Percentiles rank a stretch among this genome's conserved stretches.
phyloP scores from a whole-genome alignment of 768 basidiomycete genomes.

The Pleurotus tuber-regium region DNA sequence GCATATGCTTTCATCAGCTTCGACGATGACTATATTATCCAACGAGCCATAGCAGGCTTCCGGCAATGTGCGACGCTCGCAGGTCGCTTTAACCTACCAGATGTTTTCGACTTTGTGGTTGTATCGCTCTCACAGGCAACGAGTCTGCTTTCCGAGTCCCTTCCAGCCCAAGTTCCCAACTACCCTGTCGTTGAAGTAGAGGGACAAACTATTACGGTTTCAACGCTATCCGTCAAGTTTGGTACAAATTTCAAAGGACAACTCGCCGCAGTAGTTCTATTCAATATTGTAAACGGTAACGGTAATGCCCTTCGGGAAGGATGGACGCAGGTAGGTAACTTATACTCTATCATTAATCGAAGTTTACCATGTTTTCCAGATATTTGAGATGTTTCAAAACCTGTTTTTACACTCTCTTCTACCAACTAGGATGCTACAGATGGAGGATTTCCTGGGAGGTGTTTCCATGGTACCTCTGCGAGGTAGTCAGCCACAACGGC shows the following conservation, averaged over 20 bases:
- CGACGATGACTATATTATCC: slow-evolving; percentile 95
- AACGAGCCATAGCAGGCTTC: slow-evolving; percentile 94
- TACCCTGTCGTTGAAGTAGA: slow-evolving; percentile 91
- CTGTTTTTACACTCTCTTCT: slow-evolving; percentile 92
- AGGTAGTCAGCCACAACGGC: slow-evolving; percentile 62
- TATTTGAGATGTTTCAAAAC: slow-evolving; percentile 98
- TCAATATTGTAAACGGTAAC: slow-evolving; percentile 97
- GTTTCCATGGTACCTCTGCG: slow-evolving; percentile 89
- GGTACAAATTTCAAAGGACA: slow-evolving; percentile 95
- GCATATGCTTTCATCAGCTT: slow-evolving; percentile 95
- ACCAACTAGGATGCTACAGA: slow-evolving; percentile 87
- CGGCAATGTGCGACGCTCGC: slow-evolving; percentile 94
- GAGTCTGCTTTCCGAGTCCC: slow-evolving; percentile 72
- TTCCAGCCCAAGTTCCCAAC: slow-evolving; percentile 71
- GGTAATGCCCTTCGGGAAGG: slow-evolving; percentile 92
- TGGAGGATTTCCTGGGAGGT: slow-evolving; percentile 98
- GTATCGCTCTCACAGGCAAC: slow-evolving; percentile 91
- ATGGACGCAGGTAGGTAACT: slow-evolving; percentile 75
- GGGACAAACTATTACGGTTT: slow-evolving; percentile 85
- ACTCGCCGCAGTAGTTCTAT: slow-evolving; percentile 93
- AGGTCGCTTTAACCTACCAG: slow-evolving; percentile 82
- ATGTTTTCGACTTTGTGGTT: slow-evolving; percentile 97
- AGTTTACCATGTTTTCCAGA: slow-evolving; percentile 40
- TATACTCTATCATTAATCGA: not conserved
- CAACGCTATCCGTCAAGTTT: slow-evolving; percentile 88